These are phyloP conservation scores for Kluyveromyces aestuarii DNA, from an alignment of 805 yeast genomes.

Conservation along the genomic window DNA sequence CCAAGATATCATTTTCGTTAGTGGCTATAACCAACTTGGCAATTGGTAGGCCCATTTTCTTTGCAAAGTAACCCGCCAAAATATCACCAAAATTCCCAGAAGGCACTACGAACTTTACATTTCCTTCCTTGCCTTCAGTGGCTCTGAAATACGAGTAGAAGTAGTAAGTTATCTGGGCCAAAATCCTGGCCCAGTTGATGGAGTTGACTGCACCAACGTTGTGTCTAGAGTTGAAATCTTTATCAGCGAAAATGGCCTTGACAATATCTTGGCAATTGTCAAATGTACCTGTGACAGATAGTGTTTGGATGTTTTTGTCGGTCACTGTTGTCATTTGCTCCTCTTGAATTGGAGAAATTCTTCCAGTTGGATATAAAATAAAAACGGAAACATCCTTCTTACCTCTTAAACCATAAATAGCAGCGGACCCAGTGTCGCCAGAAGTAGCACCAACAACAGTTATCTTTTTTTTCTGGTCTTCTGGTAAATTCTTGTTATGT, in stretches of 20 bases:
- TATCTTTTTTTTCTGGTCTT: slow-evolving; percentile 59
- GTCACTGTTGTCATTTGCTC: slow-evolving; percentile 96
- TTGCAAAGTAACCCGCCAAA: slow-evolving; percentile 91
- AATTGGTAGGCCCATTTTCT: slow-evolving; percentile 89
- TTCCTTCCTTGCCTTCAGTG: slow-evolving; percentile 30
- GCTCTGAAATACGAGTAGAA: slow-evolving; percentile 84
- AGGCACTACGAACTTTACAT: slow-evolving; percentile 85
- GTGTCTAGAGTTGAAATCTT: slow-evolving; percentile 75
- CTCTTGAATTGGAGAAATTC: slow-evolving; percentile 96
- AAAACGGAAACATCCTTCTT: slow-evolving; percentile 97
- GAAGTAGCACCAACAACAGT: slow-evolving; percentile 99
- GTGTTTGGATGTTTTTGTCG: slow-evolving; percentile 87
- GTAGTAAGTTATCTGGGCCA: slow-evolving; percentile 96
- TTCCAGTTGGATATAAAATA: slow-evolving; percentile 92
- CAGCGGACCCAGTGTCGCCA: slow-evolving; percentile 99
- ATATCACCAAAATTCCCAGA: slow-evolving; percentile 98
- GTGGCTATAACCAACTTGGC: slow-evolving; percentile 88
- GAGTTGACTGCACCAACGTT: slow-evolving; percentile 98
- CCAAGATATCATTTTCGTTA: slow-evolving; percentile 88
- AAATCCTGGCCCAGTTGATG: slow-evolving; percentile 97
- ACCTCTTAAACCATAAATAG: slow-evolving; percentile 94
- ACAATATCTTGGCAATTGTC: slow-evolving; percentile 98
- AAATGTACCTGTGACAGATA: slow-evolving; percentile 91
- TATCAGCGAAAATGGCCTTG: slow-evolving; percentile 85
- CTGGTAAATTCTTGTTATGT: slow-evolving; percentile 47